Evolutionary conservation across 2,329 filamentous ascomycete genomes (phyloP).

Genomic region (Penicillium thymicola): DNA sequence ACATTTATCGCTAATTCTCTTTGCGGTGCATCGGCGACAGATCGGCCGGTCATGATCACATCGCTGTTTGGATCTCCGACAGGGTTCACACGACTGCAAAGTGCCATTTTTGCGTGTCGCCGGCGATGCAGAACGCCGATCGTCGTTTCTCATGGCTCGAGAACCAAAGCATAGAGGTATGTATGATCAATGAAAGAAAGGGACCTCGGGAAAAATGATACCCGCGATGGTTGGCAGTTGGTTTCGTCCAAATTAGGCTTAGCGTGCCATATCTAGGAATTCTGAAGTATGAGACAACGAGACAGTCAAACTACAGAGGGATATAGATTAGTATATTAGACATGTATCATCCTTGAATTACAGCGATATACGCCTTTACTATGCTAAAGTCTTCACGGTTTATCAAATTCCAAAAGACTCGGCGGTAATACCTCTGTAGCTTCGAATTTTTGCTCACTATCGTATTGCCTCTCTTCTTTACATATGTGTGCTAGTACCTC

Average conservation of each 20-base stretch:
- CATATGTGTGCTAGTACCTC: too few species aligned
- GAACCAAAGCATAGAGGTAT: background rate
- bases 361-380: too few species aligned
- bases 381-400: too few species aligned
- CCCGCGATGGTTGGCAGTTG: conserved; percentile 1
- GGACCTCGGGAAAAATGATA: background rate
- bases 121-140: conserved; percentile 22
- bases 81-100: conserved; percentile 39
- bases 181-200: background rate
- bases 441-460: too few species aligned
- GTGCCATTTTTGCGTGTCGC: conserved; percentile 37
- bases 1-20: conserved; percentile 31
- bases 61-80: conserved; percentile 37
- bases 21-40: conserved; percentile 32
- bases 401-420: too few species aligned
- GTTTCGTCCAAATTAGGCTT: background rate
- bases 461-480: background rate
- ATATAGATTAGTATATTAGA: too few species aligned
- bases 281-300: background rate
- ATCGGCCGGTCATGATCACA: conserved; percentile 37
- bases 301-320: too few species aligned
- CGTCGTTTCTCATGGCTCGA: conserved; percentile 17
- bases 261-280: background rate
- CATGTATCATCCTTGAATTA: too few species aligned
- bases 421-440: too few species aligned